Percentiles rank a stretch among this genome's conserved stretches.
Conservation (phyloP, 2,329 filamentous ascomycete genomes). For the Fusarium nurragi region DNA sequence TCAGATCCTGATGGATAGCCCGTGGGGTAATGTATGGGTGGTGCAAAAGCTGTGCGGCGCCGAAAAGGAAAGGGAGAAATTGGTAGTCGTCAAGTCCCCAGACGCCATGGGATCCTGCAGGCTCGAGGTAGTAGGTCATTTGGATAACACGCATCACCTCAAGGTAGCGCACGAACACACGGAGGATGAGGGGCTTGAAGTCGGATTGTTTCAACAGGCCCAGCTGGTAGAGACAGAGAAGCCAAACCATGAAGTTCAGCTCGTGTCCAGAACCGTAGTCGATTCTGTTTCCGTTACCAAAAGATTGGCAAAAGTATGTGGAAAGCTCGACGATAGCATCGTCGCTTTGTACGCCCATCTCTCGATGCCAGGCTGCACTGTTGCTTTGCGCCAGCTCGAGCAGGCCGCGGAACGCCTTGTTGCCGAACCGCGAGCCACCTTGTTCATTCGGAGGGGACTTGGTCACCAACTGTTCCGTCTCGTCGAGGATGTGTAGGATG, state of each 20-base stretch:
- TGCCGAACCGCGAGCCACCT: constrained; percentile 90
- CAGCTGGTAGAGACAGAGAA: constrained; percentile 91
- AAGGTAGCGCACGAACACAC: constrained; percentile 85
- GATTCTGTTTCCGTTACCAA: constrained; percentile 87
- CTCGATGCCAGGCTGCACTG: constrained; percentile 69
- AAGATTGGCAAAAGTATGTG: constrained; percentile 82
- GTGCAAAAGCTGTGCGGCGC: constrained; percentile 86
- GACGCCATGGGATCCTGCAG: constrained; percentile 94
- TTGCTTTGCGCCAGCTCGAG: constrained; percentile 73
- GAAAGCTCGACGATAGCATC: constrained; percentile 75
- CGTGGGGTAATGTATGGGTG: constrained; percentile 83
- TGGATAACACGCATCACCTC: constrained; percentile 88
- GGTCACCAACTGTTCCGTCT: constrained; percentile 72
- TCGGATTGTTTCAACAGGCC: constrained; percentile 69
- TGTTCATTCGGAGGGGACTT: constrained; percentile 84
- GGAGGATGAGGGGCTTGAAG: constrained; percentile 78
- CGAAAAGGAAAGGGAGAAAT: constrained; percentile 95
- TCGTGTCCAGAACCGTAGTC: constrained; percentile 98
- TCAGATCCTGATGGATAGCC: constrained; percentile 86
- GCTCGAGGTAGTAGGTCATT: constrained; percentile 94
- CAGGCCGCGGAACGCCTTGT: constrained; percentile 87
- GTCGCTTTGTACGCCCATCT: constrained; percentile 62
- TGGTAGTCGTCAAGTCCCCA: constrained; percentile 99
- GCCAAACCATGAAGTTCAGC: constrained; percentile 95
- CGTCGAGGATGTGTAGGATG: constrained; percentile 75